Base-by-base conservation (phyloP, 441 rosid genomes). In the Biscutella laevigata region DNA sequence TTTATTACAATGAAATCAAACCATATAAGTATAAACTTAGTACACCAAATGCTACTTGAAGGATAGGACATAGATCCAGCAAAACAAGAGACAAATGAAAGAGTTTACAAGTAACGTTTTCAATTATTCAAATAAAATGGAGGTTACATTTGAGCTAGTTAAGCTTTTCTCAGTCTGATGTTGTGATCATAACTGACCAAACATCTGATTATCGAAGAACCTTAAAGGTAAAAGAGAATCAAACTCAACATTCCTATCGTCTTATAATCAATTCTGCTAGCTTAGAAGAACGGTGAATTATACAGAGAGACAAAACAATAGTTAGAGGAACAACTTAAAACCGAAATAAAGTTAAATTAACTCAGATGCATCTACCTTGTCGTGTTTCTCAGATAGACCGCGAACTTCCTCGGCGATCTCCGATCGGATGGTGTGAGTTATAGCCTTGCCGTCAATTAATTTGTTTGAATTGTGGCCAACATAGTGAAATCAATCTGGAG, bases 321-420 rank as follows among this genome's bases (percentile, higher is more conserved):
- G 9, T 12, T 19, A 15, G 44, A 40, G n/a, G n/a, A n/a, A n/a
- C n/a, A 19, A 21, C 7, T 44, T 20, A 34, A 32, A 34, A 29
- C 30, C 11, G 4, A n/a, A n/a, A n/a, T n/a, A n/a, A n/a, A n/a
- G n/a, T n/a, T 7, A 46, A 30, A 25, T 6, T 34, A 17, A 45
- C 25, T 16, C 25, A 43, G 26, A 40, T 29, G 28, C 8, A 24
- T 47, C 37, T 47, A 81, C 95, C 90, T 84, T 84, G 79, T 79
- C 81, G 52, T 81, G 71, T 67, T 83, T 83, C 48, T 79, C 69
- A 5, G 74, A 77, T 26, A 90, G 78, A 11, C 52, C 66, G 37
- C 75, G 72, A 55, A 84, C 83, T 78, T 86, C 94, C 7, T 74
- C 78, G 19, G 88, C 88, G 47, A 90, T 86, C 74, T 86, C 98